Percentiles rank a stretch among this genome's conserved stretches.
Conservation (phyloP, 2,329 filamentous ascomycete genomes). For the Sclerotinia sclerotiorum region DNA sequence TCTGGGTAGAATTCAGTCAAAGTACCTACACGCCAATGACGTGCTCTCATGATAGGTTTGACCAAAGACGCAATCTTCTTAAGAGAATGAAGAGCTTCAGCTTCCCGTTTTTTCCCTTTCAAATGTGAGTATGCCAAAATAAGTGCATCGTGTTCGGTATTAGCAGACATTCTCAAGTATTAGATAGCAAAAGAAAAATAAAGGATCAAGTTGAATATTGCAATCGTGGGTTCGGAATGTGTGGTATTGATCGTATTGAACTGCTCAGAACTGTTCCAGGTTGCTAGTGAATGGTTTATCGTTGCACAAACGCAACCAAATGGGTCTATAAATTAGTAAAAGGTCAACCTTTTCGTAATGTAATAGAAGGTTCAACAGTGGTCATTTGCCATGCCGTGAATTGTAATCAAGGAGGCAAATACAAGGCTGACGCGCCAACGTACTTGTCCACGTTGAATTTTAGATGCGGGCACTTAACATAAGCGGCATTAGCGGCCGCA, state of each 20-base stretch:
- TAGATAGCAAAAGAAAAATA: neutral
- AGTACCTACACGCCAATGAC: conserved; percentile 74
- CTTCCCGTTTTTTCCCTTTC: conserved; percentile 48
- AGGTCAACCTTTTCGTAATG: neutral
- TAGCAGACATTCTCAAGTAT: conserved; percentile 2
- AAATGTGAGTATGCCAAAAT: conserved; percentile 54
- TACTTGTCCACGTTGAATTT: neutral
- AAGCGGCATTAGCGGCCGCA: neutral
- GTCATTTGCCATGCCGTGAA: neutral
- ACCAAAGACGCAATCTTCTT: conserved; percentile 83
- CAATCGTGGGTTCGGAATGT: neutral
- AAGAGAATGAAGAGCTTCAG: conserved; percentile 60
- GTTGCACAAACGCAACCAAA: neutral
- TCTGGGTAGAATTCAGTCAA: conserved; percentile 84
- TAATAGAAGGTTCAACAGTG: neutral
- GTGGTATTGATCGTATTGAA: conserved; percentile 1
- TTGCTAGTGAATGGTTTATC: neutral
- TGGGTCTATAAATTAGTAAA: neutral
- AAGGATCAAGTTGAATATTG: neutral
- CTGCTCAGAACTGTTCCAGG: neutral
- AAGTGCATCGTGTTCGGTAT: conserved; percentile 45
- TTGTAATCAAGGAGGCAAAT: conserved; percentile 10
- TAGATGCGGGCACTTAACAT: neutral
- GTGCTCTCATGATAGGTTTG: conserved; percentile 91
- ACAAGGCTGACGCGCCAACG: conserved; percentile 10